Conservation (phyloP, 2,329 filamentous ascomycete species). For the Alternaria alternata region DNA sequence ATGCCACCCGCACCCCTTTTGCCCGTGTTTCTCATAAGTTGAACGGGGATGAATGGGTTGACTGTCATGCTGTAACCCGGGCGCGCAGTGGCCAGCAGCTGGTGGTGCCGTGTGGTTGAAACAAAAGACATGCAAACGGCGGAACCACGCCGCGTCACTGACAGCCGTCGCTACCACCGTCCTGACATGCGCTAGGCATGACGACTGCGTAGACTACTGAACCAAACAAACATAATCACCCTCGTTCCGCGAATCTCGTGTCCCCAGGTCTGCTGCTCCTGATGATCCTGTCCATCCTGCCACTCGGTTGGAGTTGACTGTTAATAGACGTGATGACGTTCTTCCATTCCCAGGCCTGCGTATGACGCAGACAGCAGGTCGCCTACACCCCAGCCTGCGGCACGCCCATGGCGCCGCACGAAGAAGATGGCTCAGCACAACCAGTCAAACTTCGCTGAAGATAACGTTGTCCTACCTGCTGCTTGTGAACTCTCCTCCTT, state of each 20-base stretch:
- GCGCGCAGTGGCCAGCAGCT: conserved; percentile 17
- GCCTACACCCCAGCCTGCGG: conserved; percentile 6
- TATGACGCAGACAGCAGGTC: conserved; percentile 15
- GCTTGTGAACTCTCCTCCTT: conserved; percentile 8
- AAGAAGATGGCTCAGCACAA: conserved; percentile 7
- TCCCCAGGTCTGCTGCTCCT: conserved; percentile 1
- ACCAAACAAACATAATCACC: conserved; percentile 14
- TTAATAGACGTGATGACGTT: conserved; percentile 14
- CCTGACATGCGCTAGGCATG: background rate
- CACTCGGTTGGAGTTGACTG: conserved; percentile 3
- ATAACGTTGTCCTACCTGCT: conserved; percentile 11
- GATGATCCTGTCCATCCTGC: conserved; percentile 5
- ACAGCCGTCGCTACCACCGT: conserved; percentile 9
- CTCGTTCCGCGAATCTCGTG: background rate
- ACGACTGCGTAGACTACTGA: background rate
- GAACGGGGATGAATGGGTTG: conserved; percentile 6
- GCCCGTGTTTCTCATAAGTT: conserved; percentile 17
- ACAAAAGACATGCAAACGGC: conserved; percentile 27
- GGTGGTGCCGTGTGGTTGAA: conserved; percentile 17
- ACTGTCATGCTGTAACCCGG: conserved; percentile 11
- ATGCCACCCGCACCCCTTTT: conserved; percentile 11
- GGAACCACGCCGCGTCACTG: conserved; percentile 16
- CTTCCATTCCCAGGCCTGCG: background rate
- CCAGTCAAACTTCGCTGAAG: conserved; percentile 22
- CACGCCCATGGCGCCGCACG: conserved; percentile 11